Base-by-base conservation (phyloP, 2,329 filamentous ascomycete genomes). In the Basipetospora sp. region DNA sequence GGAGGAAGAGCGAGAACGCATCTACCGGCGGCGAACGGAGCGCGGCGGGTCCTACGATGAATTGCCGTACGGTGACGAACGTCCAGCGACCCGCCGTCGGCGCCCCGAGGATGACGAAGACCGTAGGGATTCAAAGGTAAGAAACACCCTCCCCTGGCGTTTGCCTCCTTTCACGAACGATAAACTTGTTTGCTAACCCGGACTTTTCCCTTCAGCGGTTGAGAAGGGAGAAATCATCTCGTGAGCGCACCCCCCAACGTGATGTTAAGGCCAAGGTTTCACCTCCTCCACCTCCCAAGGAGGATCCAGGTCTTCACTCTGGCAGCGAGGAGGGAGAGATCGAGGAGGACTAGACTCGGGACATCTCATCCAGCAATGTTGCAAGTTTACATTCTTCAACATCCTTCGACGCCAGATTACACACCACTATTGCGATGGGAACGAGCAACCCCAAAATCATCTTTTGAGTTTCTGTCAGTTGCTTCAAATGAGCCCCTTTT, bases 241-340 rank as follows among this genome's bases (percentile, higher is more conserved):
- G 70, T 60, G 74, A 79, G 60, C 71, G 68, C 45, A 72, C 73
- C 50, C 73, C 69, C 47, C 65, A 64, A 47, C 67, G 65, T 53
- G 73, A 78, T 51, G 56, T 32, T 19, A 41, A 67, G 53, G 69
- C 67, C 55, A 77, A 66, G 57, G 71, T 70, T 35, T 69, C 71
- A 30, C 63, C 64, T 18, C 46, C 50, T 28, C 41, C 44, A 26
- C 35, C 45, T n/a, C 42, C 45, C 27, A 63, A 63, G 50, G 76
- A 81, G 45, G 65, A 74, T 36, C 64, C 67, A 34, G 71, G 67
- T 40, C 66, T 86, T 40, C 78, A 82, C 50, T 88, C 82, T 42
- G 90, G 90, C 38, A 94, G 87, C 52, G 90, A 98, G 61, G 90
- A 98, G 59, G 90, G 90, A 37, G 90, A 98, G 63, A 96, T 98